Evolutionary conservation across 2,329 filamentous ascomycete species (phyloP), one percentile per base, ranked within the genome.

Genomic region (Fusarium euwallaceae): DNA sequence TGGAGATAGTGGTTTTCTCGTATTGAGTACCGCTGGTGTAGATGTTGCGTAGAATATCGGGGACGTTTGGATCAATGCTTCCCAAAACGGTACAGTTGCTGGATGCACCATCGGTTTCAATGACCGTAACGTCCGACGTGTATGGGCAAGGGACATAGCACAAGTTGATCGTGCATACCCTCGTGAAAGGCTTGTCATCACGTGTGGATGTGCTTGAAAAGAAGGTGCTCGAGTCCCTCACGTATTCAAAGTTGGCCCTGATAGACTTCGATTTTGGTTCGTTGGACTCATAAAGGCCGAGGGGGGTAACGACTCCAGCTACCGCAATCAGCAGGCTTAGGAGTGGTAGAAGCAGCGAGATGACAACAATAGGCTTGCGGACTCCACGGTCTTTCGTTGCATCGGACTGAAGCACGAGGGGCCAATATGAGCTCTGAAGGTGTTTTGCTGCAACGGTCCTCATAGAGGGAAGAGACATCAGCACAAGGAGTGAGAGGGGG

Each of bases 391-490:
- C 63, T n/a, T 70, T 70, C 12, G 43, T 61, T 17, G 60, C 45
- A 45, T 70, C 68, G n/a, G 64, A 55, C 34, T 48, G 60, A 64
- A 70, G 68, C 12, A 67, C 24, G 4, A 61, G 29, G 9, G 68
- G 68, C 68, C 68, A 70, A 11, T 64, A 39, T 37, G 68, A 67
- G 41, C 56, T 67, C 20, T 70, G 64, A 16, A 70, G 64, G 7
- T 51, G 43, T 36, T 43, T 67, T 20, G 59, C 64, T 2, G 43
- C 64, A 34, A 67, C 43, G 17, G 68, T 70, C 68, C 68, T 70
- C 11, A 8, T 24, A 12, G 12, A 29, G 27, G 24, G 12, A 55
- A 34, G 9, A 48, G 14, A 48, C 7, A 34, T 55, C 51, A 55
- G 51, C 27, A 55, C 12, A 10, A 34, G 51, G 6, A 55, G 6